Conservation (phyloP, 1,139 yeast genomes). For the Kurtzmaniella quercitrusa region DNA sequence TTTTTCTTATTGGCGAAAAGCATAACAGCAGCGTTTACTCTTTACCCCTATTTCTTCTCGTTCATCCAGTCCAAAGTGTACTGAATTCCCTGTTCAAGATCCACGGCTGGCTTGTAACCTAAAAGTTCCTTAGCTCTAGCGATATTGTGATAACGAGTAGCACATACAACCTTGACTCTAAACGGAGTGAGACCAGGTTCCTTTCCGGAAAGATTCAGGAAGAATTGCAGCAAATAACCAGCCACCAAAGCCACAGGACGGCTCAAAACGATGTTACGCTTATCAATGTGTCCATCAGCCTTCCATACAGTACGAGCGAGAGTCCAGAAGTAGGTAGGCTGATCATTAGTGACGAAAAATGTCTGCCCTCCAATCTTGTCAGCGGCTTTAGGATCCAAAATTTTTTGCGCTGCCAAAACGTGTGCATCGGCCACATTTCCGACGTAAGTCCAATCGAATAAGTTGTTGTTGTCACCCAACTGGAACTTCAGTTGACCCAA, state of each 20-base stretch:
- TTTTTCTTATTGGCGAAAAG: not conserved
- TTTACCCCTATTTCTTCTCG: conserved; percentile 30
- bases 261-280: conserved; percentile 62
- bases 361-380: conserved; percentile 71
- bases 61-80: conserved; percentile 87
- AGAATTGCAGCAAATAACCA: conserved; percentile 76
- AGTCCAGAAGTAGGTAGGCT: conserved; percentile 97
- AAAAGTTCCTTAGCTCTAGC: conserved; percentile 74
- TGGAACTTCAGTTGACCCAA: conserved; percentile 90
- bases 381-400: conserved; percentile 44
- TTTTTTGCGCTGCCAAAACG: conserved; percentile 80
- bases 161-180: conserved; percentile 89
- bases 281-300: conserved; percentile 83
- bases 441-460: conserved; percentile 97
- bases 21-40: not conserved
- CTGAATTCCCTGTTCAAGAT: conserved; percentile 75
- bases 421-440: conserved; percentile 99
- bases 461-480: conserved; percentile 86
- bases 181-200: conserved; percentile 96
- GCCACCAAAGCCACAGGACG: conserved; percentile 72
- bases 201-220: conserved; percentile 66
- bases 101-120: conserved; percentile 80
- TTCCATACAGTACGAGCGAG: conserved; percentile 96
- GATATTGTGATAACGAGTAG: conserved; percentile 92
- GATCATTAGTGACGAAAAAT: conserved; percentile 88